Evolutionary conservation across 2,329 filamentous ascomycete species (phyloP).

Genomic region (Diaporthe helianthi): DNA sequence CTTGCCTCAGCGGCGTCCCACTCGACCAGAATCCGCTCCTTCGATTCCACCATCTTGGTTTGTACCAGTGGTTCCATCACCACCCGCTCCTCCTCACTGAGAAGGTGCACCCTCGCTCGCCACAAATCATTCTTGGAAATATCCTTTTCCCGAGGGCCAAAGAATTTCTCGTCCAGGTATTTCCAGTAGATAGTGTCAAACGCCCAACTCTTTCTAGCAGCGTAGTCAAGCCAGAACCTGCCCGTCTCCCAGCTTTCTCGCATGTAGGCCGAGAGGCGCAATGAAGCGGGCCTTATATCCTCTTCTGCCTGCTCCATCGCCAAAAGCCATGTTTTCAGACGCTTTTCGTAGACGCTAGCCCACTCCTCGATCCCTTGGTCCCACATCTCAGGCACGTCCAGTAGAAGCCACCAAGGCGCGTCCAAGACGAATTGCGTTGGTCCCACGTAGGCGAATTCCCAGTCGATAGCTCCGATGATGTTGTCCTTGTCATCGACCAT

Average conservation of each 20-base stretch:
- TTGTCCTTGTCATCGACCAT: constrained; percentile 41
- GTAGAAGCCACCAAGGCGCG: constrained; percentile 47
- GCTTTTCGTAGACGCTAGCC: constrained; percentile 42
- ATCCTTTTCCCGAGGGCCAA: constrained; percentile 14
- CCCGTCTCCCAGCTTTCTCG: constrained; percentile 36
- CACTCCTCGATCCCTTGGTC: constrained; percentile 41
- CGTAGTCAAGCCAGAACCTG: constrained; percentile 36
- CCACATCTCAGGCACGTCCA: constrained; percentile 45
- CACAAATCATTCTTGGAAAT: constrained; percentile 32
- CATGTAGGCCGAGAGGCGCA: constrained; percentile 37
- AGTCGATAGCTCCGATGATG: constrained; percentile 48
- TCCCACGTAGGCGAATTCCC: constrained; percentile 47
- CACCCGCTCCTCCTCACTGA: constrained; percentile 35
- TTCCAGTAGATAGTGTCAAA: constrained; percentile 36
- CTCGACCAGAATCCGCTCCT: background rate
- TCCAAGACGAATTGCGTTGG: constrained; percentile 43
- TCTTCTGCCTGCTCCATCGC: constrained; percentile 44
- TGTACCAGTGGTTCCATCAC: background rate
- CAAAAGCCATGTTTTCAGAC: constrained; percentile 44
- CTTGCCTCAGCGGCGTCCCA: background rate
- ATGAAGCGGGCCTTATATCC: background rate
- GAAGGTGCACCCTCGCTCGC: constrained; percentile 37
- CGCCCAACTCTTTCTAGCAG: constrained; percentile 34
- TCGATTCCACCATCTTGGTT: background rate
- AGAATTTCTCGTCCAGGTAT: constrained; percentile 35